Percentiles rank a stretch among this genome's conserved stretches.
phyloP scores from a whole-genome alignment of 1,139 yeast genomes.

The Blastobotrys petasosporus region DNA sequence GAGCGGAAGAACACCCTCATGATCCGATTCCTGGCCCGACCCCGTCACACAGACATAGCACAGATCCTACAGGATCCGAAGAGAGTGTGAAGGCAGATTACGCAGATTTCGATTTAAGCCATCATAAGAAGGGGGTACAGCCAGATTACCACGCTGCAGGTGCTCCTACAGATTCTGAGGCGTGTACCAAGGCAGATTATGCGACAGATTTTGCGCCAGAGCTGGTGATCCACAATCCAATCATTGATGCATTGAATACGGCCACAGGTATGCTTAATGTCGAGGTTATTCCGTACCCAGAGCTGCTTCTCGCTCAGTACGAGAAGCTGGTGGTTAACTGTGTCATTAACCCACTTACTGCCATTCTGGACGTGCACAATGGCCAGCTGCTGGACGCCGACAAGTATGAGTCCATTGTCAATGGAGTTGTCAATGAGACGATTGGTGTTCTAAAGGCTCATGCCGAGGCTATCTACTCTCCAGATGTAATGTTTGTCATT shows the following conservation, averaged over 20 bases:
- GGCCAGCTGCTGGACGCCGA: conserved; percentile 49
- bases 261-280: conserved; percentile 36
- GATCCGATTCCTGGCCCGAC: conserved; percentile 1
- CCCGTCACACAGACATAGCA: conserved; percentile 4
- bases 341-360: conserved; percentile 70
- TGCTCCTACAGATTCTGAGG: conserved; percentile 16
- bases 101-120: not conserved
- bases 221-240: conserved; percentile 1
- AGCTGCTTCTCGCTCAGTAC: conserved; percentile 56
- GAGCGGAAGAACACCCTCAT: conserved; percentile 13
- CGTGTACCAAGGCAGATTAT: conserved; percentile 19
- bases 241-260: conserved; percentile 3
- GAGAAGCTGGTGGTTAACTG: conserved; percentile 72
- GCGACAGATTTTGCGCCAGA: conserved; percentile 2
- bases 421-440: conserved; percentile 27
- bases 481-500: conserved; percentile 18
- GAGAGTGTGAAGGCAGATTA: conserved; percentile 17
- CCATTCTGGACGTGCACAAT: conserved; percentile 62
- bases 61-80: conserved; percentile 18
- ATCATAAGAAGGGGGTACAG: not conserved
- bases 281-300: conserved; percentile 44
- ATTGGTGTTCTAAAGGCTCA: conserved; percentile 28
- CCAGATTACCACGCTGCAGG: conserved; percentile 12
- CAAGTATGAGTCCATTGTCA: conserved; percentile 15
- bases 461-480: conserved; percentile 24